Evolutionary conservation across 2,329 filamentous ascomycete genomes (phyloP).

Genomic region (Fusarium marasasianum): DNA sequence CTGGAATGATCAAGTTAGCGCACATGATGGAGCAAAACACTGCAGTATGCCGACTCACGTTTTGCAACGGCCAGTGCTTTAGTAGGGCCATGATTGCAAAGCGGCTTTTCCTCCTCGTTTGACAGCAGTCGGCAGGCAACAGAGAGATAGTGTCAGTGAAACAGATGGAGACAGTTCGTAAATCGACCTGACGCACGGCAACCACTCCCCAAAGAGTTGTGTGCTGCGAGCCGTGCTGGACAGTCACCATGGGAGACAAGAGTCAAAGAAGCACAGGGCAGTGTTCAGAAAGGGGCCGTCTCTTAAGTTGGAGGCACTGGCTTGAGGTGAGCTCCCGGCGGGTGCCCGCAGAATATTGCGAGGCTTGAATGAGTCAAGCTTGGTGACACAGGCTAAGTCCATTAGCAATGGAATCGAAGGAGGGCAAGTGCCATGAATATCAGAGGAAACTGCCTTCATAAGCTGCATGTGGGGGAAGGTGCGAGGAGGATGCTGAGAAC

Average conservation of each 20-base stretch:
- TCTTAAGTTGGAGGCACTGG: not conserved
- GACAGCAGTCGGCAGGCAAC: not conserved
- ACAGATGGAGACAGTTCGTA: not conserved
- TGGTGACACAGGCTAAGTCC: not conserved
- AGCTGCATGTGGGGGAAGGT: not conserved
- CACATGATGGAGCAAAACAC: not conserved
- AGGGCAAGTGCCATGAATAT: not conserved
- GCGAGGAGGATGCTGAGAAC: not conserved
- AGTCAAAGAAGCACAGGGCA: not conserved
- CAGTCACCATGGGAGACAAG: not conserved
- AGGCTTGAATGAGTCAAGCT: not conserved
- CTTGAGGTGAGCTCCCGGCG: conserved; percentile 1
- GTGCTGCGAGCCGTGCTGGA: not conserved
- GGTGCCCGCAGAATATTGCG: conserved; percentile 16
- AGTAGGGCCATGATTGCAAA: conserved; percentile 53
- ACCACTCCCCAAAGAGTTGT: not conserved
- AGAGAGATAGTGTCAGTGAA: not conserved
- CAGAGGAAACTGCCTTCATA: not conserved
- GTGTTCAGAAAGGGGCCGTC: not conserved
- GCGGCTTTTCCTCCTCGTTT: not conserved
- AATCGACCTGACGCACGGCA: not conserved
- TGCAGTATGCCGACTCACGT: conserved; percentile 44
- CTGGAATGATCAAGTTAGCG: conserved; percentile 55
- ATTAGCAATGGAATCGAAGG: not conserved
- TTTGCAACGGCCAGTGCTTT: conserved; percentile 61